Evolutionary conservation across 805 yeast species (phyloP), one percentile per base, ranked within the genome.

Genomic region (Saturnispora gosingensis): DNA sequence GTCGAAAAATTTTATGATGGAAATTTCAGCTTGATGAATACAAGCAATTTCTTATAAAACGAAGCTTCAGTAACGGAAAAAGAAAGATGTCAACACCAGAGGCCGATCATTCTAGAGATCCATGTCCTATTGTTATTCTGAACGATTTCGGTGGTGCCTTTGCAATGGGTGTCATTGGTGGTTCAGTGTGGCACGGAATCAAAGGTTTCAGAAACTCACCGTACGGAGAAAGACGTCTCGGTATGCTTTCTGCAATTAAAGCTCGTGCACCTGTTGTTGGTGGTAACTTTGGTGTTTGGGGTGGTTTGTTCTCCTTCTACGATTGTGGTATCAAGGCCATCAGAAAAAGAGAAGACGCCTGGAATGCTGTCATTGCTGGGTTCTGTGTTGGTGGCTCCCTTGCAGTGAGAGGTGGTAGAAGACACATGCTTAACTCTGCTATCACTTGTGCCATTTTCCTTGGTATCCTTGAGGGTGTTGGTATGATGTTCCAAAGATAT

Each of bases 281-380:
- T 59, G 99, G 99, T 65, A 93, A 93, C 71, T 91, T 93, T 64
- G 99, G 99, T 73, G 96, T 88, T 39, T 93, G 99, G 99, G 99
- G 99, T 76, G 99, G 99, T 55, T 74, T 93, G 61, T 93, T 93
- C 67, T 88, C 97, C 34, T 85, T 95, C 13, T 93, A 83, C 66
- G 99, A 93, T 71, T 93, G 99, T 76, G 79, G 90, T 15, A 95
- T 93, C 45, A 93, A 91, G 70, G 96, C 91, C 2, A 80, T 93
- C 43, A 86, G 99, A 76, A 86, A 88, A 71, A 88, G 97, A 75
- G 99, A 93, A 70, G 99, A 93, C 69, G 96, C 98, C 6, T 87
- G 96, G 87, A 93, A 93, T 68, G 97, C 97, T 58, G 90, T 93
- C 66, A 83, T 91, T 65, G 97, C 98, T 34, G 99, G 99, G 53